Evolutionary conservation across 495 filamentous ascomycete species (phyloP).

Genomic region (Trichoderma asperelloides): DNA sequence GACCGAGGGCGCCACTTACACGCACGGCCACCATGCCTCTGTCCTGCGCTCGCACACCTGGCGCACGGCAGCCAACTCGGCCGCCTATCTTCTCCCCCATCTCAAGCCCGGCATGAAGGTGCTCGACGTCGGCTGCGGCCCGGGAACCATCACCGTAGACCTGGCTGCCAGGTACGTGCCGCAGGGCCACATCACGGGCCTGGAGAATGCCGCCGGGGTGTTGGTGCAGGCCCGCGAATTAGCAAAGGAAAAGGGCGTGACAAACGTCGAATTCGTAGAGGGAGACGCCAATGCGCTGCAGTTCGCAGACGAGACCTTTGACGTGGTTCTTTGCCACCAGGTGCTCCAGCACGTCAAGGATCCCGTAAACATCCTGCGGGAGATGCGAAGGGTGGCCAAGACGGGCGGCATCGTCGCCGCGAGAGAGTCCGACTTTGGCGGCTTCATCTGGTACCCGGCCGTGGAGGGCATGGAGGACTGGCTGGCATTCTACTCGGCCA

Average conservation of each 20-base stretch:
- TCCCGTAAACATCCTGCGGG: conserved; percentile 26
- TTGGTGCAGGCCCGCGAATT: conserved; percentile 20
- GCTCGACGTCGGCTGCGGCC: conserved; percentile 52
- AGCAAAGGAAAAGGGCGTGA: conserved; percentile 26
- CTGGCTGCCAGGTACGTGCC: conserved; percentile 36
- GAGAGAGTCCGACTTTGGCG: conserved; percentile 2
- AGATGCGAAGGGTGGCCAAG: conserved; percentile 36
- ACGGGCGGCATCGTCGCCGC: conserved; percentile 32
- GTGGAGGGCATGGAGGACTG: conserved; percentile 3
- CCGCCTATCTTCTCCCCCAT: conserved; percentile 41
- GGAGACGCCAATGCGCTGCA: conserved; percentile 36
- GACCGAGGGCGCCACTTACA: conserved; percentile 4
- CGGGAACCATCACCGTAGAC: conserved; percentile 48
- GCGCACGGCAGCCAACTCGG: conserved; percentile 44
- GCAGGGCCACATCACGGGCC: conserved; percentile 29
- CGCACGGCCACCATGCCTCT: conserved; percentile 5
- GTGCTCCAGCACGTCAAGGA: conserved; percentile 29
- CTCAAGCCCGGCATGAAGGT: conserved; percentile 39
- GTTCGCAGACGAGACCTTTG: conserved; percentile 42
- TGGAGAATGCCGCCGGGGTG: conserved; percentile 16
- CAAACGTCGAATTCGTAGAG: conserved; percentile 36
- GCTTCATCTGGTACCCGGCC: conserved; percentile 3
- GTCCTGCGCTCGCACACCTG: conserved; percentile 16
- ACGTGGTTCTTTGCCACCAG: conserved; percentile 40
- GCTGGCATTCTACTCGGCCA: conserved; percentile 3